Evolutionary conservation across 768 basidiomycete genomes (phyloP).

Genomic region (Amanita phalloides): DNA sequence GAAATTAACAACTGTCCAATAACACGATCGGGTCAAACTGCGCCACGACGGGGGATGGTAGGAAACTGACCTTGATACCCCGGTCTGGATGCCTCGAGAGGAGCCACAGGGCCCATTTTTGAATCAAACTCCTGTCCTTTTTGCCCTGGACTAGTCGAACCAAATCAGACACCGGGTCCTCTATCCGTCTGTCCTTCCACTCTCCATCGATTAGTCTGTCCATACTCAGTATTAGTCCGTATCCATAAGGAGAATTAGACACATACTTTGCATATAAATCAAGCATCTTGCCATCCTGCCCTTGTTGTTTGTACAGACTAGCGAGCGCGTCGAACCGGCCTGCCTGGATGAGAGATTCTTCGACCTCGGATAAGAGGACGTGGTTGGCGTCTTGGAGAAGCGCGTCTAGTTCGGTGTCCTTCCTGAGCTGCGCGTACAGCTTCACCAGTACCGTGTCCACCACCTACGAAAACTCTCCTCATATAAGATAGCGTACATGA

Average conservation of each 20-base stretch:
- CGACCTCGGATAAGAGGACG: constrained; percentile 52
- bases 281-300: constrained; percentile 51
- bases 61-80: constrained; percentile 50
- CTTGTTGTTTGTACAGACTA: constrained; percentile 45
- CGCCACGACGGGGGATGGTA: background rate
- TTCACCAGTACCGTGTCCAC: constrained; percentile 81
- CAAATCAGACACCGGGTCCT: constrained; percentile 54
- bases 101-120: constrained; percentile 78
- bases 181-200: constrained; percentile 51
- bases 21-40: constrained; percentile 16
- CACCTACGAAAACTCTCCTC: constrained; percentile 27
- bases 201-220: constrained; percentile 47
- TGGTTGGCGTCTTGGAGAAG: constrained; percentile 46
- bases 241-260: background rate
- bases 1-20: constrained; percentile 21
- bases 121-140: constrained; percentile 49
- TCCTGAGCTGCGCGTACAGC: constrained; percentile 52
- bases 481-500: background rate
- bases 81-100: constrained; percentile 55
- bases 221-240: background rate
- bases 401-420: constrained; percentile 48
- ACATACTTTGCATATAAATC: constrained; percentile 45
- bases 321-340: constrained; percentile 54
- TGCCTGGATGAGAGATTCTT: constrained; percentile 36
- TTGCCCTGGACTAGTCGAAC: constrained; percentile 43